phyloP scores from a whole-genome alignment of 129 eudicot species.

The Calendula officinalis region DNA sequence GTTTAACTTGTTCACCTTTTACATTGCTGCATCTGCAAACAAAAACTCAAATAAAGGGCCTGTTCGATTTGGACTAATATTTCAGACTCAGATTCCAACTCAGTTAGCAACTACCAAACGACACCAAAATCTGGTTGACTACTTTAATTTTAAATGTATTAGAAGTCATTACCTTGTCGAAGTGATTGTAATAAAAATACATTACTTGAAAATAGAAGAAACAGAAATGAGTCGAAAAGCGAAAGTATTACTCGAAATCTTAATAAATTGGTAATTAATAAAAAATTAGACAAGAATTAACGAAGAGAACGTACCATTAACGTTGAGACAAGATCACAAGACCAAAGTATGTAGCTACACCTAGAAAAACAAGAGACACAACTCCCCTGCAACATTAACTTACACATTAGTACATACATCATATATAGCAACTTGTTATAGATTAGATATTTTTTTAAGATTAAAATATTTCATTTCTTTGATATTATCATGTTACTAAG shows the following conservation, averaged over 20 bases:
- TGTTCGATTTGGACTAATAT: background rate
- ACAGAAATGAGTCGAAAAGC: background rate
- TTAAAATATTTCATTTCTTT: background rate
- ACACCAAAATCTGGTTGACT: background rate
- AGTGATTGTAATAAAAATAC: background rate
- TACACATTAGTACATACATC: constrained; percentile 5
- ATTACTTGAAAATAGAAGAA: background rate
- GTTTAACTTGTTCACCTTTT: constrained; percentile 19
- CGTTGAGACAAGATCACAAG: constrained; percentile 53
- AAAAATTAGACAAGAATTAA: background rate
- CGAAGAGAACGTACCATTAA: constrained; percentile 19
- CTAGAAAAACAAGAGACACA: constrained; percentile 53
- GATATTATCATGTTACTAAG: background rate
- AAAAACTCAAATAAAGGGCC: background rate
- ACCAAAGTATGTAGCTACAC: constrained; percentile 62
- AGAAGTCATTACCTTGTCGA: constrained; percentile 3
- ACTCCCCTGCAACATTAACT: constrained; percentile 47
- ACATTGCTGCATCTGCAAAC: constrained; percentile 20
- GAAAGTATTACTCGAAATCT: background rate
- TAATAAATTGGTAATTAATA: background rate
- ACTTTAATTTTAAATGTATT: constrained; percentile 6
- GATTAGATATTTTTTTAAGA: background rate
- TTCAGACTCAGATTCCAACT: no score
- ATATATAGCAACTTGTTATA: background rate
- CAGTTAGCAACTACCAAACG: background rate